These are phyloP conservation scores for Globisporangium yorkense DNA, from an alignment of 352 stramenopile species.

Conservation along the genomic window DNA sequence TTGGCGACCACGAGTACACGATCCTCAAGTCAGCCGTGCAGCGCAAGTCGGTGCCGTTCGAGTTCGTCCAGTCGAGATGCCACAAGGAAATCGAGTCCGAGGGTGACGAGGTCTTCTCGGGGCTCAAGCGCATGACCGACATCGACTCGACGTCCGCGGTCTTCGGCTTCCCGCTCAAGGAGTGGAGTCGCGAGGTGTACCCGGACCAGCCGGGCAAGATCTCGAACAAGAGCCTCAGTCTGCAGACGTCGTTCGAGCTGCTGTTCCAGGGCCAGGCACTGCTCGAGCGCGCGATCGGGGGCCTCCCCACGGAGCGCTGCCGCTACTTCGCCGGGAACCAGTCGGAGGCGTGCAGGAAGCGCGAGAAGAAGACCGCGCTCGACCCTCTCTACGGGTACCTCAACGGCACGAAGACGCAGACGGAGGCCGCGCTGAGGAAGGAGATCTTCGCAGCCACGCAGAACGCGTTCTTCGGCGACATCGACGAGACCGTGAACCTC, in stretches of 20 bases:
- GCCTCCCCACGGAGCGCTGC: constrained; percentile 7
- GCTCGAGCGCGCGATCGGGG: constrained; percentile 13
- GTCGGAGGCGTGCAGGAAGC: neutral
- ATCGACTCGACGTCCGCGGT: constrained; percentile 19
- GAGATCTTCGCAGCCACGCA: constrained; percentile 8
- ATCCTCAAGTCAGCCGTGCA: constrained; percentile 16
- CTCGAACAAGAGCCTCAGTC: constrained; percentile 4
- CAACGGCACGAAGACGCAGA: constrained; percentile 16
- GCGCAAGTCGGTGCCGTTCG: constrained; percentile 9
- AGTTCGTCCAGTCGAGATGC: constrained; percentile 6
- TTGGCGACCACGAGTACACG: constrained; percentile 7
- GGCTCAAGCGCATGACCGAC: constrained; percentile 9
- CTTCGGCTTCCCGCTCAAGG: constrained; percentile 21
- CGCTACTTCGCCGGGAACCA: constrained; percentile 3
- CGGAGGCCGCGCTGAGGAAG: neutral
- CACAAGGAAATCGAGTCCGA: neutral
- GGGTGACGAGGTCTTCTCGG: neutral
- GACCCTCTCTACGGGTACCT: constrained; percentile 15
- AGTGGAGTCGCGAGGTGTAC: constrained; percentile 21
- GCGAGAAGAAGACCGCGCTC: constrained; percentile 3
- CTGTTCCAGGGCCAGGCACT: constrained; percentile 23
- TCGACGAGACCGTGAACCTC: constrained; percentile 2
- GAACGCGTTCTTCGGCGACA: constrained; percentile 9
- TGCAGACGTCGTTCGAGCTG: constrained; percentile 20
- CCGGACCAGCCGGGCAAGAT: constrained; percentile 3